Evolutionary conservation across 306 rosid species (phyloP), one percentile per base, ranked within the genome.

Genomic region (Glycine latifolia): DNA sequence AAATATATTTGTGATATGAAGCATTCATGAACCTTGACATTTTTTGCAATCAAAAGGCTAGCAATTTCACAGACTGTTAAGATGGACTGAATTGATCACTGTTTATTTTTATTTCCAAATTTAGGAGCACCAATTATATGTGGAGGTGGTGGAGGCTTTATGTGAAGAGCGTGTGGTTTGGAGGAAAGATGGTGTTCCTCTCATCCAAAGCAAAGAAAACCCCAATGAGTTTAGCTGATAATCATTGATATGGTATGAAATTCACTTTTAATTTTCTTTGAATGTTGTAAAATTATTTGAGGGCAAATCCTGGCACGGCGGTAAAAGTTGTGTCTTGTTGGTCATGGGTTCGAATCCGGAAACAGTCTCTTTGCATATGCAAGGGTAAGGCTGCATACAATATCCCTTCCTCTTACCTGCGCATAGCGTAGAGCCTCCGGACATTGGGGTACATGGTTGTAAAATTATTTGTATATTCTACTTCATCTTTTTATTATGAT

Each of bases 171-270:
- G 94, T 47, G 44, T 95, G 11, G 65, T 86, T 68, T 95, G 97
- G 99, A 87, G 97, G 87, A 84, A 87, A 70, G 99, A 95, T 52
- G 97, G 97, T 11, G 97, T 95, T 82, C 98, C 98, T 76, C 90
- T 95, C 75, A 89, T 95, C 82, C 91, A 54, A 59, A 82, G 94
- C 88, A 91, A 85, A 85, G 97, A 89, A 75, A 91, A 95, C 62
- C 97, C 95, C 3, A 66, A 83, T 8, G 83, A 92, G 26, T 89
- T 81, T 37, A 41, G 11, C 62, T 91, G 84, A 83, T 75, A 65
- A 49, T 63, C 75, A 20, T 53, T 65, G 63, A 17, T 20, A 67
- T 33, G 86, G 81, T 82, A 73, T 65, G 43, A 52, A 44, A 41
- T 48, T 56, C 52, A 62, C 77, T 67, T 50, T 35, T 48, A 5